Base-by-base conservation (phyloP, 192 early-diverging fungal species). In the Phycomyces blakesleeanus region DNA sequence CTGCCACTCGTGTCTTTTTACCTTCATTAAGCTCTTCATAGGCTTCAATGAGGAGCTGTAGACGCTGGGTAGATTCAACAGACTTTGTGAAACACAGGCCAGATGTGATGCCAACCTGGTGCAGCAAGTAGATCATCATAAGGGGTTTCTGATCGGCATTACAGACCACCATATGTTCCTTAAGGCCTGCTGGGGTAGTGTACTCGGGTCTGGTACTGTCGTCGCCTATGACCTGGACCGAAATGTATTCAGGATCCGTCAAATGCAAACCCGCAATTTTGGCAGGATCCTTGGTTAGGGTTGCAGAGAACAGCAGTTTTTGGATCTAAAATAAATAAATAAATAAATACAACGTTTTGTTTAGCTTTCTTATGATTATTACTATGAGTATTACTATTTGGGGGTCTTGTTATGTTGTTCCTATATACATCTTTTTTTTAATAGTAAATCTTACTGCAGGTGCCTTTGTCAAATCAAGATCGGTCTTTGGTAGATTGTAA, bases 271-370 rank as follows among this genome's bases (percentile, higher is more conserved):
- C 81, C 10, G 94, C 92, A 60, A 99, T 87, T 61, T 95, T 95
- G 66, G 89, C 92, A 3, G 95, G 94, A 54, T 99, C 91, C 24
- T 88, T 82, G 2, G 97, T 95, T 50, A 99, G 75, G 2, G 97
- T 99, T 0, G 97, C 97, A 20, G 93, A 95, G 66, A 98, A 98
- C 15, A 99, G 80, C 2, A 99, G 81, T 76, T 98, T 98, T 72
- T 96, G 94, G 21, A 96, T 67, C 83, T 81, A 51, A 34, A n/a
- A n/a, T n/a, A n/a, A n/a, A n/a, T n/a, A n/a, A n/a, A 41, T 10
- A 10, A 41, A 41, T 14, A 41, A 41, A 6, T 10, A 41, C 40
- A 41, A 41, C 40, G 14, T 10, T 10, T 10, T 10, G 40, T 10
- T 6, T 10, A 41, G 40, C 40, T 41, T 41, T 41, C 14, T 41